A percentile compares a stretch with the other conserved stretches of the same genome.
phyloP scores from a whole-genome alignment of 2,329 filamentous ascomycete species.

The Parasarocladium wereldwijsianum region DNA sequence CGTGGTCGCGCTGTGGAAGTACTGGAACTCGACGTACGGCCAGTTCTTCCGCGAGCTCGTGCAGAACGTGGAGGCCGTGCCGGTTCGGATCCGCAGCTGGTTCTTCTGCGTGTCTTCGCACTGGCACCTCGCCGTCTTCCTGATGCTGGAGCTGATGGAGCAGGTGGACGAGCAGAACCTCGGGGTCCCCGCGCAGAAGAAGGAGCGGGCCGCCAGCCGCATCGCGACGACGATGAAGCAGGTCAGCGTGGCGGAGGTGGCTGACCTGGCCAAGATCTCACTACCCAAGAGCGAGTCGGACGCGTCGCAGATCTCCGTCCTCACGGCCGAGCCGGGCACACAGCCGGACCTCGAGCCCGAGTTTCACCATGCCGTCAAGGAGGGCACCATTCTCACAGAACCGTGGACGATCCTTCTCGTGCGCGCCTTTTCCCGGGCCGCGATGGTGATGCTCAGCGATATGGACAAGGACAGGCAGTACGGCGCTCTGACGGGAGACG shows the following conservation, averaged over 20 bases:
- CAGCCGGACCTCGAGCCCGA: constrained; percentile 15
- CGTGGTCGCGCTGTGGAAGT: constrained; percentile 33
- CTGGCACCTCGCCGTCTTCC: constrained; percentile 40
- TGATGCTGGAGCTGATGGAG: constrained; percentile 38
- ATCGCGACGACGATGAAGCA: constrained; percentile 25
- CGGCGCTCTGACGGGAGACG: constrained; percentile 9
- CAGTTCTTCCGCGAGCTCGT: constrained; percentile 37
- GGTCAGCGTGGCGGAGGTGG: constrained; percentile 28
- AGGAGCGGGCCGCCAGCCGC: constrained; percentile 12
- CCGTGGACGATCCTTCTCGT: constrained; percentile 44
- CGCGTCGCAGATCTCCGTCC: constrained; percentile 5
- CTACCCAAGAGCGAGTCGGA: constrained; percentile 17
- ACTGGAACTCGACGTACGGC: constrained; percentile 38
- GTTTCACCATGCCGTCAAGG: constrained; percentile 37
- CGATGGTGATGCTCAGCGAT: constrained; percentile 20
- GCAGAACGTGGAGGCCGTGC: constrained; percentile 31
- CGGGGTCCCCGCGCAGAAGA: constrained; percentile 12
- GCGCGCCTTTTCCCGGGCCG: constrained; percentile 34
- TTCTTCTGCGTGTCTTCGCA: constrained; percentile 42
- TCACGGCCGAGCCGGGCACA: not conserved
- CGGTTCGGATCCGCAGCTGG: constrained; percentile 42
- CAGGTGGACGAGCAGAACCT: constrained; percentile 26
- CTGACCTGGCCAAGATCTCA: constrained; percentile 31
- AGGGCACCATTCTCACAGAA: constrained; percentile 42
- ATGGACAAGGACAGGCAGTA: constrained; percentile 13